These are phyloP conservation scores for Aphanomyces stellatus DNA, from an alignment of 352 stramenopile genomes.

Conservation along the genomic window DNA sequence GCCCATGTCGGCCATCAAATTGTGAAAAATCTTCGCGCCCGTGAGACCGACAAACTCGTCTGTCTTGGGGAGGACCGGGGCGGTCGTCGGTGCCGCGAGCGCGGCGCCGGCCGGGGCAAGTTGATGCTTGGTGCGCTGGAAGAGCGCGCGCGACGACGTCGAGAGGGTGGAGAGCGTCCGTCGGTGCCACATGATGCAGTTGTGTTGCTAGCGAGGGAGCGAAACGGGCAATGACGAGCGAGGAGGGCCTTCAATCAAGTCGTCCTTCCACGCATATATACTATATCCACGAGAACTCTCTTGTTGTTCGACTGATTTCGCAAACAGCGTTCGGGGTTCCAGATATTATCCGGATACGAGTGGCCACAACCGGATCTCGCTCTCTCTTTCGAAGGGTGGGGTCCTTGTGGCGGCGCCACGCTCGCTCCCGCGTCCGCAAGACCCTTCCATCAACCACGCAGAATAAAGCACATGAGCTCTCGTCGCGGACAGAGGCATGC, in stretches of 20 bases:
- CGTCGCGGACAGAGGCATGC: no score
- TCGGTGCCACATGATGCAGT: not conserved
- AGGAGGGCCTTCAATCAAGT: no score
- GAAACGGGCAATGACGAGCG: not conserved
- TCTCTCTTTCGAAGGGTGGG: not conserved
- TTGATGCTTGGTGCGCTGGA: not conserved
- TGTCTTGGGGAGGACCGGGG: conserved; percentile 22
- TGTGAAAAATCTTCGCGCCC: conserved; percentile 91
- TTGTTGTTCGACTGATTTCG: not conserved
- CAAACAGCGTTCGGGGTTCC: not conserved
- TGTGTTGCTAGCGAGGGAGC: not conserved
- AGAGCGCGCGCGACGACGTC: not conserved
- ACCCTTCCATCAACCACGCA: no score
- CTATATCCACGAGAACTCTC: not conserved
- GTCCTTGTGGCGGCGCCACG: no score
- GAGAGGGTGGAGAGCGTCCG: not conserved
- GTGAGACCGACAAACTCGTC: conserved; percentile 88
- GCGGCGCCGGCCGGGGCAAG: not conserved
- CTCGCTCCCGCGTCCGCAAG: no score
- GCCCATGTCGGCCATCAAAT: conserved; percentile 85
- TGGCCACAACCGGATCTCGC: not conserved
- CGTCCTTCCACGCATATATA: no score
- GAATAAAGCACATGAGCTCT: no score
- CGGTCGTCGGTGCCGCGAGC: not conserved
- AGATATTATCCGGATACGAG: not conserved